Conservation (phyloP, 1,284 basidiomycete species). For the Cryptococcus sp. region DNA sequence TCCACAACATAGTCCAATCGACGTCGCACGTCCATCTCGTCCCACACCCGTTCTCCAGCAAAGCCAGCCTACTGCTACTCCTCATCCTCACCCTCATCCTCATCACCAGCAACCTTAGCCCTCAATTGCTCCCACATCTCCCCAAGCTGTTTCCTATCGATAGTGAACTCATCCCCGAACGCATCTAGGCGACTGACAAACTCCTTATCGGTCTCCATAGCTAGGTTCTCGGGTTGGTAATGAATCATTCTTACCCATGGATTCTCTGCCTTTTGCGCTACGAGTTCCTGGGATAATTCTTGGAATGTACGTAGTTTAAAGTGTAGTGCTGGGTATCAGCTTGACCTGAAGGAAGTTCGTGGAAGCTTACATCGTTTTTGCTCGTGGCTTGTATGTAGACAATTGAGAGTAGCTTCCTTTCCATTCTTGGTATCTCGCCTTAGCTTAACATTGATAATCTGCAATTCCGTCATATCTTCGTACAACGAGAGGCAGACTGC, state of each 20-base stretch:
- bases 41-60: background rate
- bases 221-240: conserved; percentile 20
- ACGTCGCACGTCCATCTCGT: no score
- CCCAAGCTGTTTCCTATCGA: conserved; percentile 18
- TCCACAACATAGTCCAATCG: no score
- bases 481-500: conserved; percentile 35
- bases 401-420: conserved; percentile 39
- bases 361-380: conserved; percentile 35
- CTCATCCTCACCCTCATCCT: background rate
- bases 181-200: conserved; percentile 23
- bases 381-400: conserved; percentile 29
- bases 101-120: background rate
- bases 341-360: no score
- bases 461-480: conserved; percentile 43
- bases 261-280: conserved; percentile 4
- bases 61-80: background rate
- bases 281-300: conserved; percentile 8
- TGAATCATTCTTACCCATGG: conserved; percentile 19
- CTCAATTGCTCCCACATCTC: conserved; percentile 18
- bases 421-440: conserved; percentile 21
- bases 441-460: conserved; percentile 36
- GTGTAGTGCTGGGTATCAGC: conserved; percentile 16
- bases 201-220: conserved; percentile 21
- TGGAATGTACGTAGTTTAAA: conserved; percentile 27
- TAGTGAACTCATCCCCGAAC: conserved; percentile 20